Conservation (phyloP, 768 basidiomycete genomes). For the Russula foetens region DNA sequence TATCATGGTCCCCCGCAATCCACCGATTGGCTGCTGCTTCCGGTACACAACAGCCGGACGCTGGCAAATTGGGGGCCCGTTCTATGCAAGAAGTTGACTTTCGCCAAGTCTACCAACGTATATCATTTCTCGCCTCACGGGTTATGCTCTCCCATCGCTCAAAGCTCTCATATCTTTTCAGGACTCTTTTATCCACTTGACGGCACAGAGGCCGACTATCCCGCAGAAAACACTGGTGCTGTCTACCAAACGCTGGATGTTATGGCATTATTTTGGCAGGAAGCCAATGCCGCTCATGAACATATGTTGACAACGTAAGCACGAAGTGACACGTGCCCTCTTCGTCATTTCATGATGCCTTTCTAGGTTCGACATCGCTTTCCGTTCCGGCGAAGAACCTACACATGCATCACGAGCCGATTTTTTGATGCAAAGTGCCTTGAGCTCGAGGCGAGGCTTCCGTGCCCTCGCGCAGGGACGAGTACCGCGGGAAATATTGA, state of each 20-base stretch:
- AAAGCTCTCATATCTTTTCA: background rate
- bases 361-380: constrained; percentile 55
- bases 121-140: constrained; percentile 12
- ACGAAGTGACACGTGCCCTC: background rate
- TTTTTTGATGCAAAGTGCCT: constrained; percentile 47
- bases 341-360: background rate
- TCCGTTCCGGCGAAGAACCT: constrained; percentile 46
- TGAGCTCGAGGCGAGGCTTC: constrained; percentile 46
- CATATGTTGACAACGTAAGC: constrained; percentile 55
- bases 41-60: background rate
- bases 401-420: constrained; percentile 37
- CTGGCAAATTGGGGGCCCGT: constrained; percentile 38
- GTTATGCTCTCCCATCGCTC: background rate
- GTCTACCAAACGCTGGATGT: constrained; percentile 44
- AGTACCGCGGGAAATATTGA: constrained; percentile 33
- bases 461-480: constrained; percentile 43
- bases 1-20: constrained; percentile 5
- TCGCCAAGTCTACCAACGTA: constrained; percentile 48
- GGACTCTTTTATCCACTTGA: constrained; percentile 20
- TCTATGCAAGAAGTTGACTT: constrained; percentile 43
- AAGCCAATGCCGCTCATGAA: constrained; percentile 38
- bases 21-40: constrained; percentile 1
- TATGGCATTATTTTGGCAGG: constrained; percentile 51
- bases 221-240: constrained; percentile 28
- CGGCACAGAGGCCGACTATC: constrained; percentile 6